Conservation (phyloP, 768 basidiomycete genomes). For the Lactifluus subvellereus region DNA sequence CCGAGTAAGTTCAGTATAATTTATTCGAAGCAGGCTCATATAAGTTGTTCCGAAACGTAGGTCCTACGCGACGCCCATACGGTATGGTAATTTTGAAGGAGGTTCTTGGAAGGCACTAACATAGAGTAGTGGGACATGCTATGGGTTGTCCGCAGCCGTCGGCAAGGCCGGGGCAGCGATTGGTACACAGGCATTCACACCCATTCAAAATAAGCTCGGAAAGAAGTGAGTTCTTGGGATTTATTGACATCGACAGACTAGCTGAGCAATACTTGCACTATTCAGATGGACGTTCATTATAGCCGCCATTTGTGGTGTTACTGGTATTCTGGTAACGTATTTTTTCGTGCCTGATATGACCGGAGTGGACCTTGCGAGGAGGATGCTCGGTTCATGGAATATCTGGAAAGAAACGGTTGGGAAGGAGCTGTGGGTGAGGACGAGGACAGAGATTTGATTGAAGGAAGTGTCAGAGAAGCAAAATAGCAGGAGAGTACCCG, state of each 20-base stretch:
- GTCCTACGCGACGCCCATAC: conserved; percentile 58
- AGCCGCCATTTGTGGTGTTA: conserved; percentile 59
- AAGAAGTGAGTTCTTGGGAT: conserved; percentile 40
- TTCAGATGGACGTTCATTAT: conserved; percentile 62
- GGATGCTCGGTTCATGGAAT: conserved; percentile 55
- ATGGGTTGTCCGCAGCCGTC: conserved; percentile 61
- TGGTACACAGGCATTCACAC: conserved; percentile 65
- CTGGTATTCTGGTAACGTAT: conserved; percentile 59
- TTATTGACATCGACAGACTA: background rate
- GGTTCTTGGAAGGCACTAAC: conserved; percentile 3
- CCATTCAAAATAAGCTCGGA: conserved; percentile 62
- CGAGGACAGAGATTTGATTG: conserved; percentile 31
- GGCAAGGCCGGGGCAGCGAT: conserved; percentile 70
- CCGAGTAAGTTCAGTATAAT: conserved; percentile 44
- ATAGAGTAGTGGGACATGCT: conserved; percentile 52
- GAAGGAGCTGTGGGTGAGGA: conserved; percentile 56
- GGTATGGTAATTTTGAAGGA: conserved; percentile 33
- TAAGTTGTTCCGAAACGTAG: conserved; percentile 28
- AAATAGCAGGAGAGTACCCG: background rate
- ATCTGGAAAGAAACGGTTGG: conserved; percentile 60
- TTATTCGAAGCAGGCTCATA: background rate
- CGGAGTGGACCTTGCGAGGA: conserved; percentile 62
- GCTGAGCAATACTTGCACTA: background rate
- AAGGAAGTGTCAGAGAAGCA: background rate
- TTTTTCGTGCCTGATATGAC: conserved; percentile 67